Evolutionary conservation across 805 yeast species (phyloP).

Genomic region (Yamadazyma insecticola): DNA sequence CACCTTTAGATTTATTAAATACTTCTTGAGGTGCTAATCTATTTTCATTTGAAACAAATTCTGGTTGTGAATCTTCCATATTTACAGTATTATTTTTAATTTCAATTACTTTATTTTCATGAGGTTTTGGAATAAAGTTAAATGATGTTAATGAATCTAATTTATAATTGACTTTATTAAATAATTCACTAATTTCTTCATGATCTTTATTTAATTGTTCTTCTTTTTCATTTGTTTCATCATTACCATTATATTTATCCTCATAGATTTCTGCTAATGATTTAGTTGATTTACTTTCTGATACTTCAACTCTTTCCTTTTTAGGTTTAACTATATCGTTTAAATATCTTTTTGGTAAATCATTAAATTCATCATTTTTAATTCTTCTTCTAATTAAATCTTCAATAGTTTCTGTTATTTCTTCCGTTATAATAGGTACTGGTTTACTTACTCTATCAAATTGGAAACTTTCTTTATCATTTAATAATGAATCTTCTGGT

Average conservation of each 20-base stretch:
- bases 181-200: conserved; percentile 68
- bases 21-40: conserved; percentile 95
- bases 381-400: conserved; percentile 85
- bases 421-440: conserved; percentile 90
- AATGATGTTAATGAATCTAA: conserved; percentile 92
- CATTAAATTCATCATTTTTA: conserved; percentile 73
- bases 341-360: conserved; percentile 68
- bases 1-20: conserved; percentile 50
- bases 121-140: conserved; percentile 88
- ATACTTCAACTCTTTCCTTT: conserved; percentile 54
- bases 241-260: conserved; percentile 62
- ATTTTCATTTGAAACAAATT: conserved; percentile 65
- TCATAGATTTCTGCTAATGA: conserved; percentile 91
- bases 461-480: conserved; percentile 64
- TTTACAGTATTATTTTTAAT: conserved; percentile 80
- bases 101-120: conserved; percentile 64
- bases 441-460: conserved; percentile 94
- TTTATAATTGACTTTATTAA: conserved; percentile 57
- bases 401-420: conserved; percentile 80
- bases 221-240: conserved; percentile 39
- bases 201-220: conserved; percentile 73
- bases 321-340: conserved; percentile 55
- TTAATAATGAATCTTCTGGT: conserved; percentile 78
- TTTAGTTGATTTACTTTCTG: conserved; percentile 79
- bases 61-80: conserved; percentile 97